Conservation (phyloP, 345 rosid species). For the Odontarrhena argentea region DNA sequence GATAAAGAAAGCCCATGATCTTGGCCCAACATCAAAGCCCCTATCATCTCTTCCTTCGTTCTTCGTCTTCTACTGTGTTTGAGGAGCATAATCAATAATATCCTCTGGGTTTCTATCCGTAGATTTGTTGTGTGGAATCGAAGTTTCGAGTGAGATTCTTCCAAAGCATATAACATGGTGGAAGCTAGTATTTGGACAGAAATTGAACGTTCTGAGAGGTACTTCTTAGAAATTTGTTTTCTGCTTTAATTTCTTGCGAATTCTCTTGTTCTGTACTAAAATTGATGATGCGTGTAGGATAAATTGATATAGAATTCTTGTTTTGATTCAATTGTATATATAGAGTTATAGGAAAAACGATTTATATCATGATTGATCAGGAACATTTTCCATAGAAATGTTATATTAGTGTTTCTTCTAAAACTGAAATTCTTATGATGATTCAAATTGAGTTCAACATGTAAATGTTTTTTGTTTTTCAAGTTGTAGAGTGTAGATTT, state of each 20-base stretch:
- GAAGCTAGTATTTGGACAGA: slow-evolving; percentile 36
- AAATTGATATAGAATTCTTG: background rate
- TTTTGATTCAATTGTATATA: slow-evolving; percentile 13
- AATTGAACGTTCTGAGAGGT: slow-evolving; percentile 48
- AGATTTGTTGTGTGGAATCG: too few species aligned
- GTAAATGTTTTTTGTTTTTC: background rate
- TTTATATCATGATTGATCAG: background rate
- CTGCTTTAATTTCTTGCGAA: background rate
- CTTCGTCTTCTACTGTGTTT: background rate
- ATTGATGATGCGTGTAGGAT: background rate
- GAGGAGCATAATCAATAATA: slow-evolving; percentile 8
- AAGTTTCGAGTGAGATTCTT: background rate
- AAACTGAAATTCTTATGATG: background rate
- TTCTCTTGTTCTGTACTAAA: background rate
- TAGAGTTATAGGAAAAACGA: background rate
- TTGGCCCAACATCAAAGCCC: slow-evolving; percentile 17
- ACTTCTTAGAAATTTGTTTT: background rate
- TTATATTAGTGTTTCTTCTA: background rate
- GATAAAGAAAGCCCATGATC: background rate
- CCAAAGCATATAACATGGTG: slow-evolving; percentile 24
- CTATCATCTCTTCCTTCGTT: slow-evolving; percentile 9
- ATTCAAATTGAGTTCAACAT: background rate
- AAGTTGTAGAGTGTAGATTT: slow-evolving; percentile 3
- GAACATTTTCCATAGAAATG: background rate
- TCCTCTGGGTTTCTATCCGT: background rate